Conservation (phyloP, 345 rosid species). For the Cochlearia excelsa region DNA sequence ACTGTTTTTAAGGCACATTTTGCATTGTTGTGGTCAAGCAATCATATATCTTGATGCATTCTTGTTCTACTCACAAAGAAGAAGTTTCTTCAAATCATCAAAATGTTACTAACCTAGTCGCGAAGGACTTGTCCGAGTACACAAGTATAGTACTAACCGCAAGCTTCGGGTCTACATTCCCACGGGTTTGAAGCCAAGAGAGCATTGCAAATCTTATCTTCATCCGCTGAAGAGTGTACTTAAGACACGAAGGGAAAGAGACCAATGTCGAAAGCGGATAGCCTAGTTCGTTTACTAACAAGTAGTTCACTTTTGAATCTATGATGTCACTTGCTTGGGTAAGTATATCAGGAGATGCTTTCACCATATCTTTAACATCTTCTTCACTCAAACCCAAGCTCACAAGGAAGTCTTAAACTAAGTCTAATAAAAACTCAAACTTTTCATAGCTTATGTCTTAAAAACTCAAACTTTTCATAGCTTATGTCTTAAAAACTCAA, state of each 20-base stretch:
- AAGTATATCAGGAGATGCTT: slow-evolving; percentile 56
- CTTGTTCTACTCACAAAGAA: slow-evolving; percentile 16
- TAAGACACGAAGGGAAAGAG: slow-evolving; percentile 58
- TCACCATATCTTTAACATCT: slow-evolving; percentile 57
- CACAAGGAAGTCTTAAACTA: slow-evolving; percentile 39
- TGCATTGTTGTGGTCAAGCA: neutral
- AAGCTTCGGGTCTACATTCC: slow-evolving; percentile 33
- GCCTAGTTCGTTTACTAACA: slow-evolving; percentile 47
- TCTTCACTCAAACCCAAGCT: slow-evolving; percentile 53
- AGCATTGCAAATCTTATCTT: slow-evolving; percentile 61
- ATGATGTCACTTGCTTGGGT: slow-evolving; percentile 46
- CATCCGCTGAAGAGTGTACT: slow-evolving; percentile 47
- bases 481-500: no score
- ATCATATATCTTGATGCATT: slow-evolving; percentile 8
- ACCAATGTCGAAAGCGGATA: slow-evolving; percentile 47
- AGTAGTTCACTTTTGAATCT: slow-evolving; percentile 53
- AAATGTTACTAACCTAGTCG: slow-evolving; percentile 46
- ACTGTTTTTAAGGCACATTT: neutral
- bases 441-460: no score
- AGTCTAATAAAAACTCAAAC: no score
- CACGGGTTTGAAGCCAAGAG: slow-evolving; percentile 58
- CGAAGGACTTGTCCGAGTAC: slow-evolving; percentile 42
- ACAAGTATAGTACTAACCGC: slow-evolving; percentile 53
- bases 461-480: no score
- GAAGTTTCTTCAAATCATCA: slow-evolving; percentile 47